Conservation (phyloP, 208 protist species). For the Porcisia deanei region DNA sequence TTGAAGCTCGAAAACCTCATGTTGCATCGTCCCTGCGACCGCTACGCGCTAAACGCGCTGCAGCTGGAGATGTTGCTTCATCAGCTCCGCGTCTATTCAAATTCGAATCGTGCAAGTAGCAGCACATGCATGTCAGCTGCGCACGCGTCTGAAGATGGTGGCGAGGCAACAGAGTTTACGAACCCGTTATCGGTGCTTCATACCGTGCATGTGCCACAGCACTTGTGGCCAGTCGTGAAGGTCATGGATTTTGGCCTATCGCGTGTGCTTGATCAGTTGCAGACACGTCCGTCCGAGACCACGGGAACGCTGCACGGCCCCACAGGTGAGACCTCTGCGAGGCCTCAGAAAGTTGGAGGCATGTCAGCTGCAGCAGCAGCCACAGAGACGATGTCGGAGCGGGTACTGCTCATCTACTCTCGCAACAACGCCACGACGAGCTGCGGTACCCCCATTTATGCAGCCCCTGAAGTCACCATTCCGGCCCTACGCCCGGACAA, state of each 20-base stretch:
- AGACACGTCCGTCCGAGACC: conserved; percentile 12
- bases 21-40: conserved; percentile 77
- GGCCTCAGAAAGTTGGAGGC: neutral
- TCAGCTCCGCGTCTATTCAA: conserved; percentile 21
- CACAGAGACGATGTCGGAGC: conserved; percentile 17
- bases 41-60: conserved; percentile 34
- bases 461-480: conserved; percentile 58
- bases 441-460: conserved; percentile 78
- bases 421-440: conserved; percentile 52
- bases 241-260: conserved; percentile 79
- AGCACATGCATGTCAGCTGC: neutral
- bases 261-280: conserved; percentile 37
- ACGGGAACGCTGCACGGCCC: neutral
- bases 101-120: neutral
- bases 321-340: neutral
- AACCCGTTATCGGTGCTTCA: conserved; percentile 54
- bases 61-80: conserved; percentile 49
- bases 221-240: conserved; percentile 64
- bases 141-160: neutral
- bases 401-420: conserved; percentile 31
- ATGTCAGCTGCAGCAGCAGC: neutral
- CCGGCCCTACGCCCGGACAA: conserved; percentile 32
- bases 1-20: conserved; percentile 99
- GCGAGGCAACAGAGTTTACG: conserved; percentile 19
- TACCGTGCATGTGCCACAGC: conserved; percentile 48